phyloP scores from a whole-genome alignment of 257 asterid species.

The Coffea eugenioides region DNA sequence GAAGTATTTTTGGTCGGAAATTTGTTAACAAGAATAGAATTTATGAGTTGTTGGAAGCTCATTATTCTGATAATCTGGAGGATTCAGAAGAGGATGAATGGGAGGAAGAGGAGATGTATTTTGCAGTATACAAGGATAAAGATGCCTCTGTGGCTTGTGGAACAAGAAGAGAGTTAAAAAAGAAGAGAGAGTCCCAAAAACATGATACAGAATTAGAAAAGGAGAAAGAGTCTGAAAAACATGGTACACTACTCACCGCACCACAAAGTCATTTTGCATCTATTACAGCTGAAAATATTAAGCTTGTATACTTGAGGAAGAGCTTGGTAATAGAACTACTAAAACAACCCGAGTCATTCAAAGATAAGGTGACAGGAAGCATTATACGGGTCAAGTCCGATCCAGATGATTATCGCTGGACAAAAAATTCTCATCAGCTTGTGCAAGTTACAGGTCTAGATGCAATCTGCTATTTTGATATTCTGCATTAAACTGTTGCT shows the following conservation, averaged over 20 bases:
- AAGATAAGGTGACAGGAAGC: conserved; percentile 68
- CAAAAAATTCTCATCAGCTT: conserved; percentile 45
- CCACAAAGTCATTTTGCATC: conserved; percentile 51
- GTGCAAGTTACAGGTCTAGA: conserved; percentile 74
- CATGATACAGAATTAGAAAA: conserved; percentile 21
- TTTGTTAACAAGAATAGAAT: conserved; percentile 35
- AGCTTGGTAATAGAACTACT: conserved; percentile 51
- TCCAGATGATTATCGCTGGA: conserved; percentile 39
- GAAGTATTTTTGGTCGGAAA: conserved; percentile 49
- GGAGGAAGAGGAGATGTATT: conserved; percentile 42
- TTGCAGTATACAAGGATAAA: conserved; percentile 31
- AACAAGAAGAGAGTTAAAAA: conserved; percentile 29
- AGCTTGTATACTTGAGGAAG: conserved; percentile 75
- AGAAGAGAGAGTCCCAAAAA: conserved; percentile 27
- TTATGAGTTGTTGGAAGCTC: conserved; percentile 53
- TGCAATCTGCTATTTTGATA: background rate
- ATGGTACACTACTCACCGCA: conserved; percentile 21
- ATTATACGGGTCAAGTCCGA: conserved; percentile 58
- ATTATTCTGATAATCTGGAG: conserved; percentile 52
- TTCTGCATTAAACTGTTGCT: conserved; percentile 14
- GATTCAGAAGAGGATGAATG: conserved; percentile 54
- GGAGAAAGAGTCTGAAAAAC: conserved; percentile 28
- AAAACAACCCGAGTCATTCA: conserved; percentile 55
- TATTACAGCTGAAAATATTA: conserved; percentile 57
- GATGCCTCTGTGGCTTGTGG: conserved; percentile 22